These are phyloP conservation scores for Leccinum pallidistipes DNA, from an alignment of 1,284 basidiomycete genomes.

Conservation along the genomic window DNA sequence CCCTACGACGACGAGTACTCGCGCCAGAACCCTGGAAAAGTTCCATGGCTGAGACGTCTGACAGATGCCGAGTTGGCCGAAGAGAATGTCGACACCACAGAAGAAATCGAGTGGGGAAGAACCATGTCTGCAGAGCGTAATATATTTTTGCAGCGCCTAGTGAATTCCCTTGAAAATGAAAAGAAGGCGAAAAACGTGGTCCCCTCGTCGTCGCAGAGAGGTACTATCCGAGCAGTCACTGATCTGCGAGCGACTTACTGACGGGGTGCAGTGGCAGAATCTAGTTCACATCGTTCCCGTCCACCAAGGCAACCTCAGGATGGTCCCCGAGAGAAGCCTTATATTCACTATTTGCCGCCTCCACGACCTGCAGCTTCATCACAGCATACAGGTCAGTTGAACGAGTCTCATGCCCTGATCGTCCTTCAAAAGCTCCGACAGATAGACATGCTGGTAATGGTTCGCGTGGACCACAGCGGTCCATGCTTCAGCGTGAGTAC, in stretches of 20 bases:
- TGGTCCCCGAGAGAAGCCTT: slow-evolving; percentile 38
- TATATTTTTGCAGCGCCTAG: slow-evolving; percentile 60
- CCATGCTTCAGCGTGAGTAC: slow-evolving; percentile 38
- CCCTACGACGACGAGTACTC: slow-evolving; percentile 67
- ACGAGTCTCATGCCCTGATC: neutral
- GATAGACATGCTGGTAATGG: slow-evolving; percentile 20
- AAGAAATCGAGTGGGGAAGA: slow-evolving; percentile 66
- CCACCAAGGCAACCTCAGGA: slow-evolving; percentile 26
- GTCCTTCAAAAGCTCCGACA: slow-evolving; percentile 14
- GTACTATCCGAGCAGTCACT: slow-evolving; percentile 12
- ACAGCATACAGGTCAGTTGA: slow-evolving; percentile 25
- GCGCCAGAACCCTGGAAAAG: slow-evolving; percentile 47
- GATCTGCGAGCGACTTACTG: slow-evolving; percentile 6
- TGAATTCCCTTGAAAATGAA: slow-evolving; percentile 48
- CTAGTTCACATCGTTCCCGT: slow-evolving; percentile 30
- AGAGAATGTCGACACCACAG: slow-evolving; percentile 69
- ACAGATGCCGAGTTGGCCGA: slow-evolving; percentile 46
- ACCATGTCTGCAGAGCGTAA: slow-evolving; percentile 66
- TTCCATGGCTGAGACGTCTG: slow-evolving; percentile 54
- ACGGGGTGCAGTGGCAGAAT: slow-evolving; percentile 24
- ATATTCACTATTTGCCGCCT: slow-evolving; percentile 40
- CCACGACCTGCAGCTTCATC: slow-evolving; percentile 21
- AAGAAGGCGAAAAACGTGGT: slow-evolving; percentile 43
- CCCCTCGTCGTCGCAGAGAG: slow-evolving; percentile 27
- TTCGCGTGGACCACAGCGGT: slow-evolving; percentile 32